Base-by-base conservation (phyloP, 2,329 filamentous ascomycete genomes). In the Aureobasidium sp. region DNA sequence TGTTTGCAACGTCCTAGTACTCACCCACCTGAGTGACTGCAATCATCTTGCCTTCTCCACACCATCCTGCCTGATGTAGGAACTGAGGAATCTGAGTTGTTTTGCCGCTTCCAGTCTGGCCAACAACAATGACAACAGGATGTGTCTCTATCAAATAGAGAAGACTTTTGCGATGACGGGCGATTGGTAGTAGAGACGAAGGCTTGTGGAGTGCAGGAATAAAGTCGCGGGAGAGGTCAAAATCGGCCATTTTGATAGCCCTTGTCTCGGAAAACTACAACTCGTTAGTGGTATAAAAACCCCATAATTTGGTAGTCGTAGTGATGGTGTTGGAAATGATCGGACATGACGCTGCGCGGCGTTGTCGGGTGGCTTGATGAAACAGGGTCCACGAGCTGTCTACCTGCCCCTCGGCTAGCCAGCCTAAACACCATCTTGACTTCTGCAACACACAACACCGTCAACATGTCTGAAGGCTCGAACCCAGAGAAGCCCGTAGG, bases 31-130 rank as follows among this genome's bases (percentile, higher is more conserved):
- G 93, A 16, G 94, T 97, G 47, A 97, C 82, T 25, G 86, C 93
- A 67, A 99, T 88, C 49, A 89, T 74, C 71, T 92, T 95, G 25
- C 89, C 91, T 71, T 91, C 83, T 32, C 82, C 80, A 71, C 90
- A 93, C 92, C 93, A 97, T 74, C 93, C 93, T 69, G 88, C 90
- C 68, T 89, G 81, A 62, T 96, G 87, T 13, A 97, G 82, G 68
- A 89, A 97, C 68, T 97, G 93, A 1, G 94, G 94, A 47, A 97
- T 87, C 72, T 97, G 94, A 0, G 94, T 97, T 1, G 92, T 96
- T 76, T 97, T 97, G 45, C 93, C 92, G 29, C 90, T 96, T 4
- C 94, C 94, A 1, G 94, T 97, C 71, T 97, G 91, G 9, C 93
- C 94, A 60, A 97, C 86, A 13, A 97, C 85, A 55, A 97, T 90